Evolutionary conservation across 1,139 yeast genomes (phyloP).

Genomic region (Saccharomyces hybrid): DNA sequence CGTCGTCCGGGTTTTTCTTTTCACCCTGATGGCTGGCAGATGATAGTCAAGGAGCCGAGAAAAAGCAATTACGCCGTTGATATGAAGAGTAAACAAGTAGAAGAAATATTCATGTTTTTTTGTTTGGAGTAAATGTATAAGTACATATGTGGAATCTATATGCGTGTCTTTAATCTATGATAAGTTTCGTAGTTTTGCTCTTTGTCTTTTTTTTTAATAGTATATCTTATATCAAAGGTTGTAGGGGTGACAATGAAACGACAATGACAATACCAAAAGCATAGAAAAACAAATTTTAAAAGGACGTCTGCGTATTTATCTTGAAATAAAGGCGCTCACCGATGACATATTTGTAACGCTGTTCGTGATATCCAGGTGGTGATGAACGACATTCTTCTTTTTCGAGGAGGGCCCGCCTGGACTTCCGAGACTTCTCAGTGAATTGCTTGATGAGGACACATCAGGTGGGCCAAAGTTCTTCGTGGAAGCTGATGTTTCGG

Average conservation of each 20-base stretch:
- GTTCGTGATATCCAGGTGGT: constrained; percentile 5
- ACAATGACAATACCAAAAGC: background rate
- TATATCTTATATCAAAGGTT: background rate
- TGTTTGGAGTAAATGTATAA: background rate
- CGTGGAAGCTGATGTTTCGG: background rate
- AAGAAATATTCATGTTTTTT: background rate
- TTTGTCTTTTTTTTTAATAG: background rate
- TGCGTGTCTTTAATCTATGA: background rate
- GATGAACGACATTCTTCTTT: constrained; percentile 3
- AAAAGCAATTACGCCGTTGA: background rate
- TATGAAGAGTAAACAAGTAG: background rate
- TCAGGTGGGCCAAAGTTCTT: background rate
- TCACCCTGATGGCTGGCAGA: background rate
- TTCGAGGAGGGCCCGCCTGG: constrained; percentile 1
- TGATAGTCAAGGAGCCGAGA: background rate
- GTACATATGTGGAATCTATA: background rate
- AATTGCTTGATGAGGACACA: background rate
- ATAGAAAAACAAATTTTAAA: background rate
- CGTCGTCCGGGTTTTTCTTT: background rate
- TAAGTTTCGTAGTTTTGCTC: background rate
- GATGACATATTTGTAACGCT: constrained; percentile 4
- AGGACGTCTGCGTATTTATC: background rate
- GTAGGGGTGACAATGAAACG: background rate
- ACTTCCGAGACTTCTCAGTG: background rate
- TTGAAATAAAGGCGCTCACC: constrained; percentile 2